These are phyloP conservation scores for Berberis vulgaris DNA, from an alignment of 164 flowering plant genomes.

Conservation along the genomic window DNA sequence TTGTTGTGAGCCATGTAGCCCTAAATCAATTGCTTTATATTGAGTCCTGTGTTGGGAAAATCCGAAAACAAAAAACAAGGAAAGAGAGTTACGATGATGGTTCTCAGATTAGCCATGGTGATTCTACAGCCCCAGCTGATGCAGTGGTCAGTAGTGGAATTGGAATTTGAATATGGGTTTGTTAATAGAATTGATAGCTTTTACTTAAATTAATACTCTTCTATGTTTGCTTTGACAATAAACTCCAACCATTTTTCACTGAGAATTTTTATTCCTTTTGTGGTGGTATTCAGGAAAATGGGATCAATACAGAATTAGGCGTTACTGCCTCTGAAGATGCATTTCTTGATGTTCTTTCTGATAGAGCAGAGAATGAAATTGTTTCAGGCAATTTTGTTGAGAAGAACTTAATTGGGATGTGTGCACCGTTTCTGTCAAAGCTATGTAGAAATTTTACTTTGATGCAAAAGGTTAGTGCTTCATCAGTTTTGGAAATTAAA, in stretches of 20 bases:
- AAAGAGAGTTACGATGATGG: slow-evolving; percentile 33
- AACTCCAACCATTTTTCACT: neutral
- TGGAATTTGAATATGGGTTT: neutral
- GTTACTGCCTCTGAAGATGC: slow-evolving; percentile 90
- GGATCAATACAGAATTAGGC: slow-evolving; percentile 86
- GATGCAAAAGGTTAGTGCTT: slow-evolving; percentile 70
- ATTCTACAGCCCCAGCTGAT: slow-evolving; percentile 16
- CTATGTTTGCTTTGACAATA: no score
- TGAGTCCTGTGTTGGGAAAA: slow-evolving; percentile 67
- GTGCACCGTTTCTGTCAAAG: slow-evolving; percentile 75
- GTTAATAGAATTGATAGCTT: no score
- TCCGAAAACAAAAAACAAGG: slow-evolving; percentile 65
- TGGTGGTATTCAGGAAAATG: slow-evolving; percentile 43
- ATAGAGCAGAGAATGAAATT: slow-evolving; percentile 81
- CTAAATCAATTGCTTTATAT: slow-evolving; percentile 84
- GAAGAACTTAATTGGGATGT: slow-evolving; percentile 68
- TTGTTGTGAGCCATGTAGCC: slow-evolving; percentile 75
- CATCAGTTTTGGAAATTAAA: neutral
- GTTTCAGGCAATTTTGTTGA: slow-evolving; percentile 47
- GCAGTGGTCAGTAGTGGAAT: slow-evolving; percentile 31
- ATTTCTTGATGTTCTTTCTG: slow-evolving; percentile 64
- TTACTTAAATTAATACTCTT: no score
- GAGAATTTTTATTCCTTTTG: neutral
- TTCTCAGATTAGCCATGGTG: slow-evolving; percentile 18
- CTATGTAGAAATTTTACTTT: slow-evolving; percentile 76